Base-by-base conservation (phyloP, 768 basidiomycete genomes). In the Mycena rosella region DNA sequence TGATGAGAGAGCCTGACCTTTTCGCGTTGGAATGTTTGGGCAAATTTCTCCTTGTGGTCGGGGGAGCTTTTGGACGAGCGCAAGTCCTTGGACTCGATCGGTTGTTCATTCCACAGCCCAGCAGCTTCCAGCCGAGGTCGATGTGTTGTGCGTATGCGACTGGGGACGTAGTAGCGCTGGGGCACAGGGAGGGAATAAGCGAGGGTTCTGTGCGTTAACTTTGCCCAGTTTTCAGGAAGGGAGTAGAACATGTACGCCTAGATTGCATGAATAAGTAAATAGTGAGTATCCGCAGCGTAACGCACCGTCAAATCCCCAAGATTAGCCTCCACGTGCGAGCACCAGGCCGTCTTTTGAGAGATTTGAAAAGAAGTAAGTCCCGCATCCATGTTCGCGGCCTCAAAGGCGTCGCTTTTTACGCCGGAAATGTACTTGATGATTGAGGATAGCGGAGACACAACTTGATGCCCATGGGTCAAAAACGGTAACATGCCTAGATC, bases 231-330 rank as follows among this genome's bases (percentile, higher is more conserved):
- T 36, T 80, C 81, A 18, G 85, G 78, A 38, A 86, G 79, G 14
- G 90, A 87, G 73, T 89, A 95, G 34, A 91, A 80, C 67, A 83
- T 83, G 73, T 92, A 84, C 36, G 87, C 85, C 93, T 95, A 67
- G 8, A 54, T 44, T 32, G 65, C 69, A 49, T 53, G 38, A 45
- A 20, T 61, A n/a, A 58, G 44, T 45, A 52, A 42, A 29, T 36
- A 55, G 57, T 22, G 24, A 40, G 6, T 47, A 14, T 47, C 49
- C 27, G 27, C 14, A 51, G 32, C 15, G 22, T 22, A 44, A 83
- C 91, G 75, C 77, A 95, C 94, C 57, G 92, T 83, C 17, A 95
- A 77, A 74, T 92, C 88, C 13, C 92, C 92, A 26, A 94, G 76
- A 60, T 88, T 83, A 10, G 88, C 79, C 68, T 91, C 89, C 10